Evolutionary conservation across 176 grass and related monocot genomes (phyloP), one percentile per base, ranked within the genome.

Genomic region (Melocanna baccifera): DNA sequence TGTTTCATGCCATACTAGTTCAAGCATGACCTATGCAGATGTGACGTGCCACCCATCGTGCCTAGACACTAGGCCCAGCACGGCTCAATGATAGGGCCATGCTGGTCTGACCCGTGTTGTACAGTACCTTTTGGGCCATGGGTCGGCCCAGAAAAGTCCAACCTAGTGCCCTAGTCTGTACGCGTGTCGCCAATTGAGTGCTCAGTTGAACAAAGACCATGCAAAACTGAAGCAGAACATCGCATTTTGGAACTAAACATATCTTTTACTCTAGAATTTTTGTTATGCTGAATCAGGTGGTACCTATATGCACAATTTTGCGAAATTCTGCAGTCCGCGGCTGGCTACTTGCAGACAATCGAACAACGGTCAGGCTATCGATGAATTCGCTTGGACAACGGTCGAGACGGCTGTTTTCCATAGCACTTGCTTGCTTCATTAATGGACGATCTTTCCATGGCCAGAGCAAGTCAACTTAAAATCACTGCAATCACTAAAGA

Each of bases 1-100:
- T 56, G 0, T 56, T 56, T 56, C 7, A 0, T 55, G 2, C 0
- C 7, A 0, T 56, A 7, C 7, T 2, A 0, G 0, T 0, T 7
- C 19, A 56, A 22, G 7, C 7, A 56, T 0, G 19, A 0, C 20
- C 53, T 0, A 22, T 22, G 0, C 2, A 56, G 7, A 0, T 1
- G 5, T 55, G 19, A 0, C 0, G 0, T 52, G 5, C 4, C 15
- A 0, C 4, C 15, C 0, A 52, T 18, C 1, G 5, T 7, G 15
- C 4, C 5, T 18, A 2, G 15, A 0, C 5, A 5, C 16, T 1
- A 18, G 0, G 50, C 5, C 13, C 14, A 15, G 2, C 10, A 45
- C n/a, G n/a, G n/a, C n/a, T n/a, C n/a, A n/a, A n/a, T n/a, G n/a
- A n/a, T n/a, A n/a, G n/a, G n/a, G n/a, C n/a, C n/a, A n/a, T n/a